Percentiles rank a stretch among this genome's conserved stretches.
These are phyloP conservation scores for Dichotomocladium elegans DNA, from an alignment of 371 early-diverging fungal species.

Conservation along the genomic window DNA sequence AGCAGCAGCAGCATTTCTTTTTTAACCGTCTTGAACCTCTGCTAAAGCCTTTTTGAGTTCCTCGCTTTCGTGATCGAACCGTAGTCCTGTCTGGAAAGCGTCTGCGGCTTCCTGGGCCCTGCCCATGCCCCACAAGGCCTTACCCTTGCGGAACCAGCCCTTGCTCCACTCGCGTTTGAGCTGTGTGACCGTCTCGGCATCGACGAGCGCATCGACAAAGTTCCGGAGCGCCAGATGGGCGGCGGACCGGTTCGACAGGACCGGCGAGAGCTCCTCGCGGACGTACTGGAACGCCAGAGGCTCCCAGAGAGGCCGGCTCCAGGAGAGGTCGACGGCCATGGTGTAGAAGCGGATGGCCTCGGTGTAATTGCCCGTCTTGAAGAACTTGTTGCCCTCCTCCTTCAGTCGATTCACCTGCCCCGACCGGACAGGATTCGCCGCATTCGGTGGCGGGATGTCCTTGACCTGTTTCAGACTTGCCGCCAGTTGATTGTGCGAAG, in stretches of 20 bases:
- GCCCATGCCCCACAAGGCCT: conserved; percentile 64
- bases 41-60: conserved; percentile 50
- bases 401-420: conserved; percentile 66
- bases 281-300: conserved; percentile 57
- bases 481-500: conserved; percentile 48
- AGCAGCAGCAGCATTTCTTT: too few species aligned
- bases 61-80: conserved; percentile 66
- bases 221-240: conserved; percentile 63
- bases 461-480: conserved; percentile 47
- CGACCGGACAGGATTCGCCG: conserved; percentile 58
- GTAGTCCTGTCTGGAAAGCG: conserved; percentile 63
- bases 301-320: conserved; percentile 78
- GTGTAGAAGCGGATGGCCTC: conserved; percentile 73
- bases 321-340: conserved; percentile 67
- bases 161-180: conserved; percentile 76
- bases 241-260: conserved; percentile 72
- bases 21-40: conserved; percentile 4
- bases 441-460: conserved; percentile 69
- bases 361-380: conserved; percentile 59
- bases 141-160: conserved; percentile 79
- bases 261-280: conserved; percentile 66
- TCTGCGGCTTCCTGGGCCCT: conserved; percentile 64
- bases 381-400: conserved; percentile 72
- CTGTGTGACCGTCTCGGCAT: conserved; percentile 72
- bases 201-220: conserved; percentile 72